phyloP scores from a whole-genome alignment of 1,139 yeast species.

The Debaryomyces sp. region DNA sequence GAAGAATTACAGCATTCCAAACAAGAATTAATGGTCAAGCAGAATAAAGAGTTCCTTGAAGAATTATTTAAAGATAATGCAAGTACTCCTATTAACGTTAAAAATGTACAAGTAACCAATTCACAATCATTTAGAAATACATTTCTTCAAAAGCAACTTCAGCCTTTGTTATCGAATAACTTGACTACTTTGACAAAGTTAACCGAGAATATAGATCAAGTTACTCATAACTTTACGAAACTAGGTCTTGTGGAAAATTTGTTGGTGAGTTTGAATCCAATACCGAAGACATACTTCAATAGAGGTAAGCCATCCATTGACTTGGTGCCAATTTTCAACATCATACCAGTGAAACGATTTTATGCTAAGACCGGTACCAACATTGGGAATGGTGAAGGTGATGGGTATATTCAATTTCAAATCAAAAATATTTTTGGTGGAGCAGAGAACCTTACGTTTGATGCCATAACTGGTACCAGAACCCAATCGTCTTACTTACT shows the following conservation, averaged over 20 bases:
- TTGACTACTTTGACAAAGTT: slow-evolving; percentile 39
- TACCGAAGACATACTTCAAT: slow-evolving; percentile 19
- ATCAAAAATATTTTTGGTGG: slow-evolving; percentile 84
- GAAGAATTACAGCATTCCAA: slow-evolving; percentile 32
- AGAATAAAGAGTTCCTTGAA: slow-evolving; percentile 43
- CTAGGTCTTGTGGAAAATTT: slow-evolving; percentile 51
- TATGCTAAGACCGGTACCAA: slow-evolving; percentile 91
- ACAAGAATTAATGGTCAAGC: slow-evolving; percentile 37
- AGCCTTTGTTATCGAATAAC: slow-evolving; percentile 48
- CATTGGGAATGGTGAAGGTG: slow-evolving; percentile 94
- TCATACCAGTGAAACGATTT: slow-evolving; percentile 65
- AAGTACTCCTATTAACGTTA: slow-evolving; percentile 46
- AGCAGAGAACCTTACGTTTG: slow-evolving; percentile 76
- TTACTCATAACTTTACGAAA: slow-evolving; percentile 42
- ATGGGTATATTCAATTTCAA: slow-evolving; percentile 81
- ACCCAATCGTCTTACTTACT: slow-evolving; percentile 74
- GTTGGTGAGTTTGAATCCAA: slow-evolving; percentile 40
- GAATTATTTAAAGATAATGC: slow-evolving; percentile 44
- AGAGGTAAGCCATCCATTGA: slow-evolving; percentile 31
- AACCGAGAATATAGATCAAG: slow-evolving; percentile 42
- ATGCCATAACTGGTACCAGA: slow-evolving; percentile 78
- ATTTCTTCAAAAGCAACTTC: slow-evolving; percentile 57
- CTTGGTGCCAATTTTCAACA: slow-evolving; percentile 57
- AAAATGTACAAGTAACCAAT: slow-evolving; percentile 58
- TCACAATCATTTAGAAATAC: slow-evolving; percentile 52